These are phyloP conservation scores for Deuterostichococcus epilithicus DNA, from an alignment of 139 green algal species.

Conservation along the genomic window DNA sequence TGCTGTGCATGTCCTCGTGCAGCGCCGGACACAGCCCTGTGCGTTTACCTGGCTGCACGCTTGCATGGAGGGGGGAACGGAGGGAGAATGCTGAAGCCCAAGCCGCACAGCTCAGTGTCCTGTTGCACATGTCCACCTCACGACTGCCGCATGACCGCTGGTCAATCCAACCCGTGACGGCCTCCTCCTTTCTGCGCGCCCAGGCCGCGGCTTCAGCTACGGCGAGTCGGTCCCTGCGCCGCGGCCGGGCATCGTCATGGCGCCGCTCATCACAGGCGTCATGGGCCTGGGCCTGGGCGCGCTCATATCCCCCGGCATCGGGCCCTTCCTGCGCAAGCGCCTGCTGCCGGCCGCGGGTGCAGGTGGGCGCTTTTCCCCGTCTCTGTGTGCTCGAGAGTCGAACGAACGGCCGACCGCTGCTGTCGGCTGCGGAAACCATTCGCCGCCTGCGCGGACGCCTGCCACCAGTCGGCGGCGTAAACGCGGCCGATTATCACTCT, in stretches of 20 bases:
- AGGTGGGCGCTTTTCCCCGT: neutral
- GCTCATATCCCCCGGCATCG: neutral
- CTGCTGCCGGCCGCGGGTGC: constrained; percentile 25
- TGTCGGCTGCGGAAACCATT: no score
- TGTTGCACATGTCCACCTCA: no score
- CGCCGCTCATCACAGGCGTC: neutral
- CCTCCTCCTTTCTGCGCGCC: neutral
- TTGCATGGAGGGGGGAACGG: no score
- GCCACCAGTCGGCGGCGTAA: no score
- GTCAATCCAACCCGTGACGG: no score
- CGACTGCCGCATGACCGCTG: no score
- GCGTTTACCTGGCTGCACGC: neutral
- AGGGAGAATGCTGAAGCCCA: no score
- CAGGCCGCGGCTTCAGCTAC: neutral
- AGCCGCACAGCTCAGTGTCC: no score
- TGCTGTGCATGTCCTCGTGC: constrained; percentile 28
- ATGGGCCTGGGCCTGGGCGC: neutral
- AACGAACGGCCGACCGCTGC: no score
- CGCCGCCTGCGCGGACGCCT: no score
- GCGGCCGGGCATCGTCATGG: neutral
- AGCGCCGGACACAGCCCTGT: neutral
- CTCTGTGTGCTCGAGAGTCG: no score
- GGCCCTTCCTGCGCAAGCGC: constrained; percentile 17
- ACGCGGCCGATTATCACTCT: no score
- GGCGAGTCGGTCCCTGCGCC: neutral